A percentile compares a stretch with the other conserved stretches of the same genome.
Evolutionary conservation across 345 rosid species (phyloP).

Genomic region (Iberis pinnata): DNA sequence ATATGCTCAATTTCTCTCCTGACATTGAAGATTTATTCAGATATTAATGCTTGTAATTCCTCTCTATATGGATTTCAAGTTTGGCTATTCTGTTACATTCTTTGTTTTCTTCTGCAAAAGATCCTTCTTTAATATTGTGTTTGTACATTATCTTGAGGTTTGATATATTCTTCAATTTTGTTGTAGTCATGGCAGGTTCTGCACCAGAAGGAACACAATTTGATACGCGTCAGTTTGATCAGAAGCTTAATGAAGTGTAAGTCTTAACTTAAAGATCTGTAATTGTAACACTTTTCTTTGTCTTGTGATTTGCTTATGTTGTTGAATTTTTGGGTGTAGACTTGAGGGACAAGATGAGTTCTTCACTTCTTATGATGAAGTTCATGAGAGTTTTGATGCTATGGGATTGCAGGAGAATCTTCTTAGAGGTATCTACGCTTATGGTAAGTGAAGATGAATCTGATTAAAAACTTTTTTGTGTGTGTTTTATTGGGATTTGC

Average conservation of each 20-base stretch:
- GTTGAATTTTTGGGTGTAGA: neutral
- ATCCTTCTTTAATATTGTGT: neutral
- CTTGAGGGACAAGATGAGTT: neutral
- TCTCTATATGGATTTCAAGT: slow-evolving; percentile 21
- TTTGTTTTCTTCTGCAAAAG: neutral
- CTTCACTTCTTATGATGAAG: neutral
- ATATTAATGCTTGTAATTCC: slow-evolving; percentile 33
- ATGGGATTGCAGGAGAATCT: neutral
- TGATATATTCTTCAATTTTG: neutral
- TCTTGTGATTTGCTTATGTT: neutral
- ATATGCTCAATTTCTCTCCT: slow-evolving; percentile 9
- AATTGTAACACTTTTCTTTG: too few relatives aligned
- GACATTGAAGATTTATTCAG: slow-evolving; percentile 14
- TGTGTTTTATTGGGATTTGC: too few relatives aligned
- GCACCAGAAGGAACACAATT: slow-evolving; percentile 37
- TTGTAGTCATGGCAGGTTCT: slow-evolving; percentile 40
- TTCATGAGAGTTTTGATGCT: neutral
- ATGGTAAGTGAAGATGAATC: neutral
- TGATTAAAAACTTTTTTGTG: too few relatives aligned
- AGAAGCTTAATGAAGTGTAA: neutral
- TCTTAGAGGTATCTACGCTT: neutral
- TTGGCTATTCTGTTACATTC: slow-evolving; percentile 31
- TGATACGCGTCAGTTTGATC: slow-evolving; percentile 33
- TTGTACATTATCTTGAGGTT: too few relatives aligned
- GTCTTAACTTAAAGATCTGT: neutral